Base-by-base conservation (phyloP, 1,284 basidiomycete species). In the Microbotryum lychnidis-dioicae region DNA sequence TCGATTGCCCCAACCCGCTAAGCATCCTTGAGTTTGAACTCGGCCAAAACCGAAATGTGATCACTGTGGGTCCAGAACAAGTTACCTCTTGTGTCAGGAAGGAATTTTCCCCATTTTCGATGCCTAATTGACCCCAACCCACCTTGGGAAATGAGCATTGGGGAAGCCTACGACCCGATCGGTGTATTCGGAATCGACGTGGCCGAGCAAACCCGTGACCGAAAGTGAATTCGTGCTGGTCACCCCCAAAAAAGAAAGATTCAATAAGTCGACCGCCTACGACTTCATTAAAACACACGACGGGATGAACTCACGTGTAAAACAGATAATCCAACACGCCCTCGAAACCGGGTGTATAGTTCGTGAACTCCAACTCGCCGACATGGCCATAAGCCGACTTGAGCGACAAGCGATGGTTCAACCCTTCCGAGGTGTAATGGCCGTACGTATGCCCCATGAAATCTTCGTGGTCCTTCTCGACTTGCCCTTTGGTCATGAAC, bases 131-230 rank as follows among this genome's bases (percentile, higher is more conserved):
- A 54, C 56, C 58, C 63, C 10, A 63, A 60, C 52, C 54, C 45
- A 60, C 61, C 50, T 51, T 45, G 61, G 46, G 58, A 65, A 57
- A 56, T 56, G 50, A 8, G 87, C 85, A 75, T 97, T 96, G 48
- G 94, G 94, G 81, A 98, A 98, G 33, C 96, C 96, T 57, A 97
- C 93, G 12, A 85, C 85, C 77, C 91, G 92, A 71, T 86, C 83
- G 71, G 97, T 76, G 78, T 99, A 99, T 31, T 75, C 76, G 72
- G 80, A 81, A 75, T 97, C 93, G 58, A 97, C 85, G 74, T 89
- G 90, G 21, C 91, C 90, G 52, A 98, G 79, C 47, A 97, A 84
- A 21, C 87, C 86, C 62, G 87, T 91, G 23, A 91, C 86, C n/a
- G 82, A 82, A 60, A 98, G 74, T 68, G 85, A 89, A 61, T 83